A percentile compares a stretch with the other conserved stretches of the same genome.
These are phyloP conservation scores for Phytophthora macrochlamydospora DNA, from an alignment of 352 stramenopile species.

Conservation along the genomic window DNA sequence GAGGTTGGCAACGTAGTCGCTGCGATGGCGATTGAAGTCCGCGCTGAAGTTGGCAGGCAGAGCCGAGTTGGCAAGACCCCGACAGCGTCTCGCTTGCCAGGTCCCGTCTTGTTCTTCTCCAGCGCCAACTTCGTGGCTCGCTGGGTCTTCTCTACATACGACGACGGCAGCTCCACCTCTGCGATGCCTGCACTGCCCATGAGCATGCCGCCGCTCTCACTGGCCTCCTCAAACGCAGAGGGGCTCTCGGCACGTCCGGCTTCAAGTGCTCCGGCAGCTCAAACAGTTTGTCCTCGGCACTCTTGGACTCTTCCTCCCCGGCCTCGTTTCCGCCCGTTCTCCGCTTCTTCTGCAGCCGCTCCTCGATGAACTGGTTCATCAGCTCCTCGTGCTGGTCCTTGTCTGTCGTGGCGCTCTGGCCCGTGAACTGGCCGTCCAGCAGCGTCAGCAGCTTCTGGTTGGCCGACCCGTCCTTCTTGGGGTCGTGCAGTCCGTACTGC, in stretches of 20 bases:
- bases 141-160: conserved; percentile 59
- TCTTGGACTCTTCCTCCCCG: conserved; percentile 10
- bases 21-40: conserved; percentile 79
- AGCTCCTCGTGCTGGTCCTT: conserved; percentile 82
- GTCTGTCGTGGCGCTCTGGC: conserved; percentile 62
- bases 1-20: conserved; percentile 67
- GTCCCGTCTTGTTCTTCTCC: conserved; percentile 14
- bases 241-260: conserved; percentile 38
- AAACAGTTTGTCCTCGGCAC: conserved; percentile 74
- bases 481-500: conserved; percentile 76
- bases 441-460: conserved; percentile 75
- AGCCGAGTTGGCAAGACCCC: conserved; percentile 52
- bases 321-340: conserved; percentile 1
- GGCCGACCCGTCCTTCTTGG: conserved; percentile 70
- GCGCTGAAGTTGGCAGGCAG: conserved; percentile 78
- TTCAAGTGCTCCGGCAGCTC: conserved; percentile 65
- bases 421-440: conserved; percentile 83
- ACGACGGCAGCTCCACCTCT: conserved; percentile 71
- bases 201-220: conserved; percentile 65
- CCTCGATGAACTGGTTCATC: conserved; percentile 87
- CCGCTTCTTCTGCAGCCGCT: conserved; percentile 61
- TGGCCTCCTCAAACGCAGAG: conserved; percentile 44
- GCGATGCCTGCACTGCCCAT: conserved; percentile 82
- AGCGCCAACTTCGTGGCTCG: conserved; percentile 57
- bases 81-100: conserved; percentile 18